phyloP scores from a whole-genome alignment of 1,284 basidiomycete genomes.

The Cerioporus squamosus region DNA sequence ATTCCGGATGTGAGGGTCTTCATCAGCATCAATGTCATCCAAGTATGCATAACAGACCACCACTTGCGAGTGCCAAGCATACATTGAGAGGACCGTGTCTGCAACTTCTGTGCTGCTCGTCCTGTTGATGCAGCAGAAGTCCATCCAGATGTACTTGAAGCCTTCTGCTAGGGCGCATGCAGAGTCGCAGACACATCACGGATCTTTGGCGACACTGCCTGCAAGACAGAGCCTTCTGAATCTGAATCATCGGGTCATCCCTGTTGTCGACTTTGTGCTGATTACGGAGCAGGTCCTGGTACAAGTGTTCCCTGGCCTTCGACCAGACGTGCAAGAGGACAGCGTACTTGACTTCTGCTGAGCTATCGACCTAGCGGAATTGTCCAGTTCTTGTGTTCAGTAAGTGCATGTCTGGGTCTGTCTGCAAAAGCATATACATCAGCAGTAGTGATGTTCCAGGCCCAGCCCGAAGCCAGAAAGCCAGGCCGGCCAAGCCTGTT shows the following conservation, averaged over 20 bases:
- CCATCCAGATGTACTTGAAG: conserved; percentile 1
- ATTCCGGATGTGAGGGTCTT: not conserved
- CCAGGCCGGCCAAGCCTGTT: too few species aligned
- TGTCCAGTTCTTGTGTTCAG: not conserved
- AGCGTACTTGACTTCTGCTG: not conserved
- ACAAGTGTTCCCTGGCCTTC: not conserved
- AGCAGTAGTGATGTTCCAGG: too few species aligned
- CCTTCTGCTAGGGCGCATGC: not conserved
- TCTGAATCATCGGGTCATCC: not conserved
- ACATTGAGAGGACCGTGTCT: not conserved
- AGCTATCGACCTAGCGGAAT: not conserved
- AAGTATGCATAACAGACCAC: conserved; percentile 2
- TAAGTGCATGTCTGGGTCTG: not conserved
- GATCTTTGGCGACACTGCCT: not conserved
- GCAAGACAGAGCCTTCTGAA: not conserved
- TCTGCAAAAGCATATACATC: too few species aligned
- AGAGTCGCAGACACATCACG: not conserved
- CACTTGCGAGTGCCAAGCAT: not conserved
- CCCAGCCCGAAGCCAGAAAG: too few species aligned
- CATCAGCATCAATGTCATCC: not conserved
- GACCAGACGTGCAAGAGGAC: not conserved
- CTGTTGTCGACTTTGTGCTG: not conserved
- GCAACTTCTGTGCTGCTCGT: conserved; percentile 1
- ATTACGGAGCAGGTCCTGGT: not conserved
- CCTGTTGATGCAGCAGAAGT: conserved; percentile 10